Base-by-base conservation (phyloP, 495 filamentous ascomycete species). In the Geoglossum glabrum region DNA sequence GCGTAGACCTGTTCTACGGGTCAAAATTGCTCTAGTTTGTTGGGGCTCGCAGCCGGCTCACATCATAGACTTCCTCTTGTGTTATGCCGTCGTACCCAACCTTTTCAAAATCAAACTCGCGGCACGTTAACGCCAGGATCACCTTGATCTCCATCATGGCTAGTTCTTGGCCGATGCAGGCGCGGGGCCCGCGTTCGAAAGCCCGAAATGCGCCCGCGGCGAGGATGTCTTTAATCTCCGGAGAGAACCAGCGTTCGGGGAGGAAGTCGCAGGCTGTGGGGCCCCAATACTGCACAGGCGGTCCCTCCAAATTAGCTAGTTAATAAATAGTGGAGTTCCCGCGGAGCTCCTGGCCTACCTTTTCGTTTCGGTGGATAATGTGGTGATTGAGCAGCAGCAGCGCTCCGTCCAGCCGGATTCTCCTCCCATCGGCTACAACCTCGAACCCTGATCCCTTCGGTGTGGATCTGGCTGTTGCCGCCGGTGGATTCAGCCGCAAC, bases 91-190 rank as follows among this genome's bases (percentile, higher is more conserved):
- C 46, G 21, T 4, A 25, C 3, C 46, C 46, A 8, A 23, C 46
- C 46, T 50, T 50, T 21, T 50, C 46, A 23, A 50, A 50, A 25
- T 76, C 70, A 61, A 80, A 76, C 8, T 64, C 62, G 19, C 77
- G 67, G 11, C 70, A 61, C 17, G 67, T 72, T 61, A 79, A 57
- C 0, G 69, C 72, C 17, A 78, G 40, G 17, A 73, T 64, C 25
- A 76, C 63, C 49, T 68, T 68, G 23, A 72, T 61, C 62, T 79
- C 75, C 7, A 71, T 66, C 61, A 76, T 64, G 2, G 73, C 73
- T 31, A 79, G 64, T 45, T 74, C 71, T 64, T 79, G 72, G 0
- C 79, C 77, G 23, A 80, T 74, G 61, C 78, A 81, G 21, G 66
- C 69, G 7, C 78, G 59, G 10, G 77, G 72, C 1, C 78, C 78